A percentile compares a stretch with the other conserved stretches of the same genome.
These are phyloP conservation scores for Xylaria venustula DNA, from an alignment of 495 filamentous ascomycete genomes.

Conservation along the genomic window DNA sequence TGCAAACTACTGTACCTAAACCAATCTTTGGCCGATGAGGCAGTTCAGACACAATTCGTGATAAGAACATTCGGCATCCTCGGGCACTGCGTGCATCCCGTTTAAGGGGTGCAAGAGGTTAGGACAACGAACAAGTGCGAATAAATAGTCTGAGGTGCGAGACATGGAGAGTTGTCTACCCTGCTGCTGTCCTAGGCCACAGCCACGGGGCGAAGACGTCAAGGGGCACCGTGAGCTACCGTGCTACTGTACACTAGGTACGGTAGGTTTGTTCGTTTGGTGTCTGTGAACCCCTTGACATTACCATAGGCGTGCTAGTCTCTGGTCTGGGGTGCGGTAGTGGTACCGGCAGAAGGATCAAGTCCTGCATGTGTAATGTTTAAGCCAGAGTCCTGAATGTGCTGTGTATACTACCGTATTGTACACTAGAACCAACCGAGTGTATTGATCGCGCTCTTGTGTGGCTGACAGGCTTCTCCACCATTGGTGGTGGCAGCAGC, in stretches of 20 bases:
- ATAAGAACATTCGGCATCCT: not conserved
- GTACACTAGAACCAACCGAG: too few species aligned
- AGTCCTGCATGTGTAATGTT: not conserved
- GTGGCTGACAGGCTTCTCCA: not conserved
- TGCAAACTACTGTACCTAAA: not conserved
- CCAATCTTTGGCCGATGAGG: not conserved
- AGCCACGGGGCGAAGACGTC: too few species aligned
- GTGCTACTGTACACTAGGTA: too few species aligned
- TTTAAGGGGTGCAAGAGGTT: too few species aligned
- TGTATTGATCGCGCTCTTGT: not conserved
- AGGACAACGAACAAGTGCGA: too few species aligned
- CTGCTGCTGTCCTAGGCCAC: not conserved
- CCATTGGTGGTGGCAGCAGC: not conserved
- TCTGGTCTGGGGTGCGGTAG: not conserved
- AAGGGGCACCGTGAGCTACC: too few species aligned
- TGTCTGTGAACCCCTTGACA: not conserved
- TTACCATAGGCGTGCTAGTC: not conserved
- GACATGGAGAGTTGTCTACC: not conserved
- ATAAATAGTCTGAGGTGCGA: too few species aligned
- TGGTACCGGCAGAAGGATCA: not conserved
- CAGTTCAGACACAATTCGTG: not conserved
- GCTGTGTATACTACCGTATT: too few species aligned
- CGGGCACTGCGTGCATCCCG: not conserved
- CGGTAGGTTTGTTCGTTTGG: not conserved
- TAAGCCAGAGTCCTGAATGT: not conserved